These are phyloP conservation scores for Pythium vanterpoolii DNA, from an alignment of 352 stramenopile genomes.

Conservation along the genomic window DNA sequence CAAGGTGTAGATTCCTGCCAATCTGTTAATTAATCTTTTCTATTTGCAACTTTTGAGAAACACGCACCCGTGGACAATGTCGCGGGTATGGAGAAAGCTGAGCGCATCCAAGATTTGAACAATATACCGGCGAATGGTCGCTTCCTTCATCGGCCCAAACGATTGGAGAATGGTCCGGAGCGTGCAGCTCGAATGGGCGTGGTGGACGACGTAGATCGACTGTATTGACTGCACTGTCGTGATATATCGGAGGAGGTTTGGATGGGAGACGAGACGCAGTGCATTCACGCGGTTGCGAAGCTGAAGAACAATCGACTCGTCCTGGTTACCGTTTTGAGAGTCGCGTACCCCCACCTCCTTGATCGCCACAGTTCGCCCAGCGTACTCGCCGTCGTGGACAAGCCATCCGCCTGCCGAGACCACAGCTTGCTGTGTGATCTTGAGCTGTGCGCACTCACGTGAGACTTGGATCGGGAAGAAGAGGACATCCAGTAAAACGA, in stretches of 20 bases:
- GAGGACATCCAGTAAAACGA: slow-evolving; percentile 46
- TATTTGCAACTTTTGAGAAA: no score
- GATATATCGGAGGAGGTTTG: slow-evolving; percentile 40
- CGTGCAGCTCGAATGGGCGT: slow-evolving; percentile 38
- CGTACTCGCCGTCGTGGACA: slow-evolving; percentile 4
- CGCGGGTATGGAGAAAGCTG: slow-evolving; percentile 40
- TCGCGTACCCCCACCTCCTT: slow-evolving; percentile 12
- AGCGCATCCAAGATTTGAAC: slow-evolving; percentile 54
- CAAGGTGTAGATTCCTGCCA: slow-evolving; percentile 41
- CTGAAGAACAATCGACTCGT: neutral
- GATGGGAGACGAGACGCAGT: slow-evolving; percentile 38
- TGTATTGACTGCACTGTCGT: slow-evolving; percentile 31
- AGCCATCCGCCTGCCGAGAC: neutral
- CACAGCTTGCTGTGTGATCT: slow-evolving; percentile 10
- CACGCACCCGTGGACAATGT: slow-evolving; percentile 45
- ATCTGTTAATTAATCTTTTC: no score
- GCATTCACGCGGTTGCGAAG: slow-evolving; percentile 36
- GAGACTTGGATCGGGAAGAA: slow-evolving; percentile 42
- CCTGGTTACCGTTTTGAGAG: neutral
- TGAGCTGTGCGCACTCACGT: neutral
- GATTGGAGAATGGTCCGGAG: slow-evolving; percentile 56
- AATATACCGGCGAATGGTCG: slow-evolving; percentile 65
- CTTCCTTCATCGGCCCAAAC: slow-evolving; percentile 72
- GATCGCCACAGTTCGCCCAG: neutral
- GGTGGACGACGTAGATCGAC: slow-evolving; percentile 40